phyloP scores from a whole-genome alignment of 2,329 filamentous ascomycete genomes.

The Amesomyces nigricolor region DNA sequence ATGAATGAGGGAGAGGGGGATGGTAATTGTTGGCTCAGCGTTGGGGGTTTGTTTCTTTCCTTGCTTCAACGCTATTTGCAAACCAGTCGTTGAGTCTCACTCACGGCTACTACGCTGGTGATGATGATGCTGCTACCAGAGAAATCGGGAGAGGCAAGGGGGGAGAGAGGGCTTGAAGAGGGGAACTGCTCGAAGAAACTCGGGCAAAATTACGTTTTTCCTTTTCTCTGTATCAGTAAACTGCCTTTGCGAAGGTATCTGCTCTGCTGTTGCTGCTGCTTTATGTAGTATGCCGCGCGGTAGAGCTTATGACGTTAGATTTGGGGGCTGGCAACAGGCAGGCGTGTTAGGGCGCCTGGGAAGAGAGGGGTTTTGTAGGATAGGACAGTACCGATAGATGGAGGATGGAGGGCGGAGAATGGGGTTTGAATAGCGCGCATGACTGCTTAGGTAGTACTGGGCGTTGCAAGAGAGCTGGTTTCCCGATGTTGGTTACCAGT shows the following conservation, averaged over 20 bases:
- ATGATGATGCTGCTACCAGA: too few species aligned
- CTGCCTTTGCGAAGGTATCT: not conserved
- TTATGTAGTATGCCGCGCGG: not conserved
- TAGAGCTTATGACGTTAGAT: not conserved
- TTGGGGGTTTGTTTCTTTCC: too few species aligned
- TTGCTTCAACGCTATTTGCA: too few species aligned
- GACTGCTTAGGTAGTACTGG: not conserved
- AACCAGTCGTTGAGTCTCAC: too few species aligned
- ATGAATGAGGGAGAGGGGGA: not conserved
- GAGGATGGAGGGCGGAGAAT: not conserved
- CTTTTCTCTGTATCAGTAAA: too few species aligned
- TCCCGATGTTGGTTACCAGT: not conserved
- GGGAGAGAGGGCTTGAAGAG: too few species aligned
- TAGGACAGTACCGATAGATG: not conserved
- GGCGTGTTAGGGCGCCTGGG: not conserved
- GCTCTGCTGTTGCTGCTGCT: not conserved
- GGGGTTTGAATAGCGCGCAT: not conserved
- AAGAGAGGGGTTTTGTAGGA: not conserved
- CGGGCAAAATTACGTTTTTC: too few species aligned
- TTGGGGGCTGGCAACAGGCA: not conserved
- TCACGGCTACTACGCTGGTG: too few species aligned
- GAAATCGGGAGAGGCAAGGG: too few species aligned
- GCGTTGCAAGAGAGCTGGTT: slow-evolving; percentile 1
- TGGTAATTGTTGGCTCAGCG: not conserved
- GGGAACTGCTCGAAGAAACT: too few species aligned